Percentiles rank a stretch among this genome's conserved stretches.
Conservation (phyloP, 1,284 basidiomycete genomes). For the Naganishia liquefaciens region DNA sequence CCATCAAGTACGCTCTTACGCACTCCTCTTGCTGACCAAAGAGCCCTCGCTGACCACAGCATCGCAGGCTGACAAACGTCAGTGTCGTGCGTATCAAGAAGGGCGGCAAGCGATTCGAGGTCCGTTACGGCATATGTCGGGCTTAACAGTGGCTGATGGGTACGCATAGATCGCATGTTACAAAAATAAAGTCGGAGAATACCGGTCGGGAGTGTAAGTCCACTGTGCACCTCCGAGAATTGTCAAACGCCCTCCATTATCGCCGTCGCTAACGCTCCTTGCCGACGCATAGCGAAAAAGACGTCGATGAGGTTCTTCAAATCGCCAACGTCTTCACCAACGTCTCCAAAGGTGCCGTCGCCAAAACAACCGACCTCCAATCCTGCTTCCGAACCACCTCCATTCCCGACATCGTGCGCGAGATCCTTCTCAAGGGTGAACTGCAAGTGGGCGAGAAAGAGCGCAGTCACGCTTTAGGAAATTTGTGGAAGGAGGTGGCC, state of each 20-base stretch:
- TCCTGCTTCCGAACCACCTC: conserved; percentile 85
- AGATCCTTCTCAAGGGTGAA: conserved; percentile 96
- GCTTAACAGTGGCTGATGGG: neutral
- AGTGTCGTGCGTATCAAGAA: conserved; percentile 94
- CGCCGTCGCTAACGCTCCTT: conserved; percentile 13
- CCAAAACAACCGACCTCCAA: conserved; percentile 82
- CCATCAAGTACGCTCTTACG: conserved; percentile 68
- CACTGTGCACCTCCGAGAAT: neutral
- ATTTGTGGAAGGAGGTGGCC: conserved; percentile 87
- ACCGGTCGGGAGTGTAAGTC: conserved; percentile 81
- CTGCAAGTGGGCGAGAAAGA: conserved; percentile 98
- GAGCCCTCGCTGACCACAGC: conserved; percentile 5
- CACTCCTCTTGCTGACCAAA: conserved; percentile 16
- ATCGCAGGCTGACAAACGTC: conserved; percentile 82
- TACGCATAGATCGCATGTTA: conserved; percentile 84
- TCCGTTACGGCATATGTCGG: conserved; percentile 46
- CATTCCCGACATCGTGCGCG: conserved; percentile 72
- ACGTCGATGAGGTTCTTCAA: conserved; percentile 93
- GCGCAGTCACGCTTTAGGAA: conserved; percentile 80
- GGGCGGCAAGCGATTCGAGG: conserved; percentile 96
- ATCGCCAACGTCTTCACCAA: conserved; percentile 95
- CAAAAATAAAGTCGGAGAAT: conserved; percentile 99
- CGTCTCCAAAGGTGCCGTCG: conserved; percentile 93
- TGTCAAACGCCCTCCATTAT: too few species aligned
- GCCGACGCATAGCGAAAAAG: conserved; percentile 92